Evolutionary conservation across 2,329 filamentous ascomycete genomes (phyloP).

Genomic region (Phialocephala subalpina): DNA sequence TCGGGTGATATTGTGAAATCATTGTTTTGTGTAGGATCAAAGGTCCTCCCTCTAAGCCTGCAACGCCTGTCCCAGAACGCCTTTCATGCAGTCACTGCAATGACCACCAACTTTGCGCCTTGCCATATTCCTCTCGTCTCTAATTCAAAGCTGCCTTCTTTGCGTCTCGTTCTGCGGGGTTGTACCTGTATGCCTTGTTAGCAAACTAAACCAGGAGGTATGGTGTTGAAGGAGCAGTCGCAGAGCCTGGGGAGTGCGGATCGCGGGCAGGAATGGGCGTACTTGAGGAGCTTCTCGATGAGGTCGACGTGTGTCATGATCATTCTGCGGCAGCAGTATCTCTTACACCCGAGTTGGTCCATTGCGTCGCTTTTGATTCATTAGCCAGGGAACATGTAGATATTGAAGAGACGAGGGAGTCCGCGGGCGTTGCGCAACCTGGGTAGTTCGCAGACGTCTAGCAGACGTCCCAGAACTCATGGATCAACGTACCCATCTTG

Average conservation of each 20-base stretch:
- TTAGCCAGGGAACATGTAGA: constrained; percentile 18
- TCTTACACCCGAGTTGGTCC: constrained; percentile 90
- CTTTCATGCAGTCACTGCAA: constrained; percentile 34
- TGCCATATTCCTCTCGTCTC: constrained; percentile 16
- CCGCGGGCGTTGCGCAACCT: background rate
- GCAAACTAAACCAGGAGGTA: constrained; percentile 7
- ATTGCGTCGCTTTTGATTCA: constrained; percentile 79
- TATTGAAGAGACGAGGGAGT: background rate
- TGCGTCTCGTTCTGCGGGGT: constrained; percentile 55
- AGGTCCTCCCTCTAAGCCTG: constrained; percentile 24
- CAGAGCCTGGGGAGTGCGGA: constrained; percentile 3
- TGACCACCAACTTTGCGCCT: constrained; percentile 33
- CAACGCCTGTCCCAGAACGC: constrained; percentile 37
- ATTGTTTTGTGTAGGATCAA: constrained; percentile 22
- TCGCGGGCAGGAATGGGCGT: constrained; percentile 41
- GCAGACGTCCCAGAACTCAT: background rate
- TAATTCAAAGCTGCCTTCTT: constrained; percentile 47
- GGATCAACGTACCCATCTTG: constrained; percentile 71
- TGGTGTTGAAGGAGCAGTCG: constrained; percentile 15
- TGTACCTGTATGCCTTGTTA: constrained; percentile 50
- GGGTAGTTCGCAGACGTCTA: background rate
- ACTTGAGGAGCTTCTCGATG: constrained; percentile 98
- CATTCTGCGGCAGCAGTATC: constrained; percentile 99
- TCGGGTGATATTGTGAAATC: constrained; percentile 25
- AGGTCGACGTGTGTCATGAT: constrained; percentile 99